phyloP scores from a whole-genome alignment of 768 basidiomycete species.

The Agaricus bisporus region DNA sequence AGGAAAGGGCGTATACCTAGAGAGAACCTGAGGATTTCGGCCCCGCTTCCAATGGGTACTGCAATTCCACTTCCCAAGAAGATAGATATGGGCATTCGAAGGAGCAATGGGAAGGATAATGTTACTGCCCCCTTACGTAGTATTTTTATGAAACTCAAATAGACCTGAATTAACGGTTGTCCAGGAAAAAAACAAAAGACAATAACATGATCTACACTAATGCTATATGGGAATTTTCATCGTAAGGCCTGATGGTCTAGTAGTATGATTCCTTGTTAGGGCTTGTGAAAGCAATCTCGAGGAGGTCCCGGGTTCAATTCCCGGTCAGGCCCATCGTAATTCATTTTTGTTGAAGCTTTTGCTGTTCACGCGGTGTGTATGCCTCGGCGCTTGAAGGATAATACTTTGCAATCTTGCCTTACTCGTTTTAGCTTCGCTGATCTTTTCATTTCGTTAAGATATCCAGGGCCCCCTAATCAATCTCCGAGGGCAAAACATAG shows the following conservation, averaged over 20 bases:
- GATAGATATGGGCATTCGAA: background rate
- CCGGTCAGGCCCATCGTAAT: constrained; percentile 57
- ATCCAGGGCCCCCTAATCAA: too few relatives aligned
- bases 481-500: too few relatives aligned
- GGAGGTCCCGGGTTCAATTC: constrained; percentile 88
- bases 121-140: constrained; percentile 1
- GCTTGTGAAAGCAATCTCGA: constrained; percentile 34
- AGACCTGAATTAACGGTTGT: background rate
- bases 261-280: constrained; percentile 66
- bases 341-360: background rate
- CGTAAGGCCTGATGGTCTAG: constrained; percentile 27
- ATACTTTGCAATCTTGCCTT: too few relatives aligned
- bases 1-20: background rate
- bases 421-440: too few relatives aligned
- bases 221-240: background rate
- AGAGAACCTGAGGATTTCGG: constrained; percentile 1
- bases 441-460: too few relatives aligned
- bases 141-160: constrained; percentile 6
- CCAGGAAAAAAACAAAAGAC: too few relatives aligned
- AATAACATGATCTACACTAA: background rate
- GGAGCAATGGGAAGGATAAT: background rate
- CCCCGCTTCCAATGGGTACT: background rate
- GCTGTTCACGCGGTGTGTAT: background rate
- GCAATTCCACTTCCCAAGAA: background rate
- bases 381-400: too few relatives aligned